Evolutionary conservation across 1,284 basidiomycete species (phyloP).

Genomic region (Ustanciosporium gigantosporum): DNA sequence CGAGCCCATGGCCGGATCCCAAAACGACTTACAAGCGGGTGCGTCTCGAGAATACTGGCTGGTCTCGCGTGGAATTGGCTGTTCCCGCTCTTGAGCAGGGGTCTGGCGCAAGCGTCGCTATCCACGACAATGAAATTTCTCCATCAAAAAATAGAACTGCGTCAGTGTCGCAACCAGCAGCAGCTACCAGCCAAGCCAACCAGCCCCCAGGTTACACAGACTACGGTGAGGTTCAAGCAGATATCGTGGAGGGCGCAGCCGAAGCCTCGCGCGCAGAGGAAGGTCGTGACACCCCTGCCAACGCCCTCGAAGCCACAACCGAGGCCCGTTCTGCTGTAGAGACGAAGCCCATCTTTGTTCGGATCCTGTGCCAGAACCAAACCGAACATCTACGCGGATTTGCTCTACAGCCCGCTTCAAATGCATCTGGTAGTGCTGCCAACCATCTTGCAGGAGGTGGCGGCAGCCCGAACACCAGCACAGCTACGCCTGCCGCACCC

Average conservation of each 20-base stretch:
- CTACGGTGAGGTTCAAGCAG: constrained; percentile 23
- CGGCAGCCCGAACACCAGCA: neutral
- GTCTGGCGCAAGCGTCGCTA: neutral
- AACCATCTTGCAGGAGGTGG: constrained; percentile 30
- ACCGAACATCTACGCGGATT: constrained; percentile 44
- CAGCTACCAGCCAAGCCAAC: neutral
- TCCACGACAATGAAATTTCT: neutral
- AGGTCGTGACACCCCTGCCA: neutral
- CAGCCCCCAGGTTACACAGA: constrained; percentile 10
- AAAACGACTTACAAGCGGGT: constrained; percentile 61
- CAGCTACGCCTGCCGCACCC: neutral
- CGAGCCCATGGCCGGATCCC: constrained; percentile 53
- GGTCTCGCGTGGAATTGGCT: constrained; percentile 63
- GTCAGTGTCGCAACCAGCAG: neutral
- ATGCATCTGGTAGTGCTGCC: constrained; percentile 1
- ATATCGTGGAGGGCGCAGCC: constrained; percentile 8
- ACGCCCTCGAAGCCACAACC: neutral
- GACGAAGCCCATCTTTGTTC: constrained; percentile 33
- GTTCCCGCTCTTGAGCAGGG: constrained; percentile 22
- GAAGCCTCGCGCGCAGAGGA: neutral
- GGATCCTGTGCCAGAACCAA: constrained; percentile 48
- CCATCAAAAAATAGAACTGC: neutral
- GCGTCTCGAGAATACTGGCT: constrained; percentile 65
- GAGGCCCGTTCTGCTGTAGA: no score
- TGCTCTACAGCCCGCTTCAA: constrained; percentile 1